Percentiles rank a stretch among this genome's conserved stretches.
Evolutionary conservation across 1,284 basidiomycete species (phyloP).

Genomic region (Phenoliferia sp.): DNA sequence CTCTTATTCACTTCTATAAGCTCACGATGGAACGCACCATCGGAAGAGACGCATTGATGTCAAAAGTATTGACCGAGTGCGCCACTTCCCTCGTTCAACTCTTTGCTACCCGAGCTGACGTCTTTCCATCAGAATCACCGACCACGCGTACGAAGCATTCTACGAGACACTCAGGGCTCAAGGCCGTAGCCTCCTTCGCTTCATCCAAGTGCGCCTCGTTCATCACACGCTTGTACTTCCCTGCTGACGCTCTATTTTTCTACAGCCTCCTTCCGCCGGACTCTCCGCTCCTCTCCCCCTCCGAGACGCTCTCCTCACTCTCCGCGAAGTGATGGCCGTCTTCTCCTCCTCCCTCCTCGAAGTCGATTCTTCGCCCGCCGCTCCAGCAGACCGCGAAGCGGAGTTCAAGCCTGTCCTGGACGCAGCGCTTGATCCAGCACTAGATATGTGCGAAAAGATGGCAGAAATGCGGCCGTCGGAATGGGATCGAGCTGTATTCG

Average conservation of each 20-base stretch:
- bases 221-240: background rate
- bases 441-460: slow-evolving; percentile 66
- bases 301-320: slow-evolving; percentile 71
- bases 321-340: slow-evolving; percentile 81
- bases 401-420: slow-evolving; percentile 66
- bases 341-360: slow-evolving; percentile 73
- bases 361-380: slow-evolving; percentile 46
- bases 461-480: slow-evolving; percentile 54
- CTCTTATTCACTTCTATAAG: slow-evolving; percentile 89
- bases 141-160: slow-evolving; percentile 73
- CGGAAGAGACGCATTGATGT: slow-evolving; percentile 71
- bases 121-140: slow-evolving; percentile 59
- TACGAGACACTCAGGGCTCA: slow-evolving; percentile 78
- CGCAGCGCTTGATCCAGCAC: slow-evolving; percentile 72
- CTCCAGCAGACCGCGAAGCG: slow-evolving; percentile 16
- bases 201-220: slow-evolving; percentile 65
- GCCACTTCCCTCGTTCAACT: slow-evolving; percentile 37
- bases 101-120: background rate
- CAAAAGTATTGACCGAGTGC: slow-evolving; percentile 72
- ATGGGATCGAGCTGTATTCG: slow-evolving; percentile 76
- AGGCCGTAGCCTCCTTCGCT: slow-evolving; percentile 65
- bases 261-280: slow-evolving; percentile 66
- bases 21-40: slow-evolving; percentile 89
- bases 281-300: slow-evolving; percentile 71
- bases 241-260: background rate